Base-by-base conservation (phyloP, 106 monocot species). In the Vanilla planifolia region DNA sequence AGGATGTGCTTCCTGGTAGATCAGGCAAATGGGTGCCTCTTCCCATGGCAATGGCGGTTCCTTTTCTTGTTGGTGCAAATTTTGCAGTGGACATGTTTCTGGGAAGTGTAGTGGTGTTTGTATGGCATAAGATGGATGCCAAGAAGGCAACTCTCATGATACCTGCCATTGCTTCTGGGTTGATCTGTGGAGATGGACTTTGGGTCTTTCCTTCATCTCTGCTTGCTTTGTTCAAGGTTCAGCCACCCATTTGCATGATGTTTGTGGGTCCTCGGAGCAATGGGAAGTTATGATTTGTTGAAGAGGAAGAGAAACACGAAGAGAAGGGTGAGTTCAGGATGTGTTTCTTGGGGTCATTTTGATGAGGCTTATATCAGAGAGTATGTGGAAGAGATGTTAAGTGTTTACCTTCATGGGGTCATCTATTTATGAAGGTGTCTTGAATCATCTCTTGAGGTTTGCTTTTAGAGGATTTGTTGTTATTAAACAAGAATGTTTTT, bases 201-300 rank as follows among this genome's bases (percentile, higher is more conserved):
- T 85, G 89, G 89, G 64, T 74, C 2, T 47, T 85, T 2, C 89
- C 89, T 19, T 81, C 85, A 6, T 77, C 81, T 3, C 19, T 85
- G 26, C 78, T 85, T 52, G 85, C 85, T 16, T 45, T 85, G 16
- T 74, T 73, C 2, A 89, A 85, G 75, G 26, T 89, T 10, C 62
- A 75, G 28, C 81, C 89, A 15, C 85, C 84, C 0, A 80, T 89
- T 4, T 89, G 85, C 77, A 81, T 89, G 89, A 72, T 81, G 51
- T 89, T 89, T 57, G 56, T 69, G 13, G 43, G 33, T 13, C 40
- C 67, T 9, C 43, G 13, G 15, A 7, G 2, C 43, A 43, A 15
- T 9, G 43, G 13, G 25, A 50, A 3, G 50, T n/a, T n/a, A n/a
- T n/a, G 8, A 24, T 22, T 24, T 25, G 9, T 24, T 26, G 50